Conservation (phyloP, 2,329 filamentous ascomycete genomes). For the Pleomassaria siparia region DNA sequence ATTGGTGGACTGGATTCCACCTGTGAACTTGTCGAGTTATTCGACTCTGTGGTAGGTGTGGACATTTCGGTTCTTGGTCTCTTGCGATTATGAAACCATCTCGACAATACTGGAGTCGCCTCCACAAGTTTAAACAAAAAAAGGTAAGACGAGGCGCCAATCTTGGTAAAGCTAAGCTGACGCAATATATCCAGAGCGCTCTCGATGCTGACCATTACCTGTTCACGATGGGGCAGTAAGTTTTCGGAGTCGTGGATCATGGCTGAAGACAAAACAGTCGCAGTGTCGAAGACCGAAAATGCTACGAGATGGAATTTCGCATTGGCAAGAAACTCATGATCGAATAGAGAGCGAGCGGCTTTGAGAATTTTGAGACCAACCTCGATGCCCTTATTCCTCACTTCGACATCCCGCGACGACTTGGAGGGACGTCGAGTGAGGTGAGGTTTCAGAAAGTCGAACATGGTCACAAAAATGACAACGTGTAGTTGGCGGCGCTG, state of each 20-base stretch:
- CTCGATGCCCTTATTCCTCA: constrained; percentile 48
- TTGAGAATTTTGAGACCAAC: constrained; percentile 49
- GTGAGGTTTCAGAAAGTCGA: constrained; percentile 51
- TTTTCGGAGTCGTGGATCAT: constrained; percentile 53
- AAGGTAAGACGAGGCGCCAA: constrained; percentile 31
- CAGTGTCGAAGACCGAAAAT: constrained; percentile 56
- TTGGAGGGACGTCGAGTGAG: constrained; percentile 42
- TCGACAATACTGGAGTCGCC: constrained; percentile 25
- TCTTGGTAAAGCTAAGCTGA: constrained; percentile 32
- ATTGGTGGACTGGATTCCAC: background rate
- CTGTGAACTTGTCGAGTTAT: background rate
- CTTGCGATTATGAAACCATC: constrained; percentile 15
- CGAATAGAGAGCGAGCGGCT: constrained; percentile 46
- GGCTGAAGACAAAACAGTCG: constrained; percentile 54
- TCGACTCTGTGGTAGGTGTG: background rate
- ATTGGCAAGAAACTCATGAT: constrained; percentile 49
- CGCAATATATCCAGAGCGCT: constrained; percentile 31
- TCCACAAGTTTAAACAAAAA: constrained; percentile 36
- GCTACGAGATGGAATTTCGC: constrained; percentile 54
- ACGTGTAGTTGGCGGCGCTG: constrained; percentile 52
- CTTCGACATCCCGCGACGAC: constrained; percentile 38
- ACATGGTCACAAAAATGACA: constrained; percentile 49
- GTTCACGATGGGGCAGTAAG: constrained; percentile 45
- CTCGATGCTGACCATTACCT: constrained; percentile 46
- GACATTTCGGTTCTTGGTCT: constrained; percentile 15